Evolutionary conservation across 1,284 basidiomycete genomes (phyloP).

Genomic region (Phellinidium pouzarii): DNA sequence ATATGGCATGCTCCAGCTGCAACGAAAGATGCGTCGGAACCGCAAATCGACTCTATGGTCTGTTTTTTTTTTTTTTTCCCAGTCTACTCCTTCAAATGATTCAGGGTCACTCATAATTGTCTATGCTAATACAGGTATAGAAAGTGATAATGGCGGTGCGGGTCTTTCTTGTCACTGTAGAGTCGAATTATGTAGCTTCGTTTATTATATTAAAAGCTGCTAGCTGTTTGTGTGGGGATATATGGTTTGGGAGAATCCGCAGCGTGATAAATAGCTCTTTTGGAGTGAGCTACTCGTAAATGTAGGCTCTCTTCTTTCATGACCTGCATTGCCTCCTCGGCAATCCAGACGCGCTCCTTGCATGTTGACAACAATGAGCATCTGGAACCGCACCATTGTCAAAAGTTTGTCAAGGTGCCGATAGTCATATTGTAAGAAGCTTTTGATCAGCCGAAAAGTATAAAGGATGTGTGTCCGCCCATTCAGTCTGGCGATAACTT

Average conservation of each 20-base stretch:
- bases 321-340: no score
- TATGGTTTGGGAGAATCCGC: background rate
- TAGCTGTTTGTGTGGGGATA: background rate
- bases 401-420: no score
- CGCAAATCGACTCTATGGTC: slow-evolving; percentile 90
- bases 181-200: background rate
- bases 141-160: background rate
- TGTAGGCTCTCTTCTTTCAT: no score
- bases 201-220: background rate
- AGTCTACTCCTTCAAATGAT: background rate
- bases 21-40: slow-evolving; percentile 93
- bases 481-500: background rate
- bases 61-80: slow-evolving; percentile 25
- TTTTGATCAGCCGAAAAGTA: no score
- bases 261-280: no score
- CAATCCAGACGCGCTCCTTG: no score
- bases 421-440: no score
- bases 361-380: no score
- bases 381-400: no score
- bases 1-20: slow-evolving; percentile 93
- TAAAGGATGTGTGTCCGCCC: background rate
- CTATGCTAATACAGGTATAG: slow-evolving; percentile 2
- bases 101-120: background rate
- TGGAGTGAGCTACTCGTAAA: no score
- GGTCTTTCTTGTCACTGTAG: background rate